A percentile compares a stretch with the other conserved stretches of the same genome.
These are phyloP conservation scores for Salix caprea DNA, from an alignment of 345 rosid species.

Conservation along the genomic window DNA sequence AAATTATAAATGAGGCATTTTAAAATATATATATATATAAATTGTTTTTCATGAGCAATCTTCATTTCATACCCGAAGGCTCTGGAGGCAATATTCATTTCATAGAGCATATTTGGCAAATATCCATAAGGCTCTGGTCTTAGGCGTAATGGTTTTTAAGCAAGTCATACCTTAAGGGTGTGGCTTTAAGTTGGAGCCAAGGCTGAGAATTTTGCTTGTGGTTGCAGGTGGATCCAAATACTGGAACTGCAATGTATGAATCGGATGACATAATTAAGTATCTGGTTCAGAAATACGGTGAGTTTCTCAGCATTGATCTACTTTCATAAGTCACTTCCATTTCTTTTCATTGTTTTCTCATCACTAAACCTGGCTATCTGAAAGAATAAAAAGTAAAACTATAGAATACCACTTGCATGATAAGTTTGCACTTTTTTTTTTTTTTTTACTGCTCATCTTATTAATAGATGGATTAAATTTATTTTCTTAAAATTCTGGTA, in stretches of 20 bases:
- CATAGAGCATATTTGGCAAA: no score
- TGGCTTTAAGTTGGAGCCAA: slow-evolving; percentile 5
- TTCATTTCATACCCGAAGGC: no score
- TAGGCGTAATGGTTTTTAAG: neutral
- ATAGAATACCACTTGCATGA: neutral
- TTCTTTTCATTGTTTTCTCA: neutral
- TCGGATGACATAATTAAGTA: slow-evolving; percentile 89
- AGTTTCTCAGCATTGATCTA: slow-evolving; percentile 16
- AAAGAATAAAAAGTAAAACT: neutral
- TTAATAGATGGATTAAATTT: neutral
- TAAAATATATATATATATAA: no score
- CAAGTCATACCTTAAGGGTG: neutral
- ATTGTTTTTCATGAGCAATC: no score
- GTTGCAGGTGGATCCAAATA: slow-evolving; percentile 85
- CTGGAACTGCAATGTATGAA: slow-evolving; percentile 88
- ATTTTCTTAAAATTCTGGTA: neutral
- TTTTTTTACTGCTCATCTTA: neutral
- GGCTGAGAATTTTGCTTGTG: slow-evolving; percentile 10
- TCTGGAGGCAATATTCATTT: no score
- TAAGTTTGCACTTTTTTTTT: neutral
- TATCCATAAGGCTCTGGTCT: no score
- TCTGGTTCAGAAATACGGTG: slow-evolving; percentile 73
- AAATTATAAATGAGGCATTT: no score
- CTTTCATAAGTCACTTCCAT: slow-evolving; percentile 1
- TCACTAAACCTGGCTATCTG: neutral